A percentile compares a stretch with the other conserved stretches of the same genome.
phyloP scores from a whole-genome alignment of 495 filamentous ascomycete species.

The Tuber borchii region DNA sequence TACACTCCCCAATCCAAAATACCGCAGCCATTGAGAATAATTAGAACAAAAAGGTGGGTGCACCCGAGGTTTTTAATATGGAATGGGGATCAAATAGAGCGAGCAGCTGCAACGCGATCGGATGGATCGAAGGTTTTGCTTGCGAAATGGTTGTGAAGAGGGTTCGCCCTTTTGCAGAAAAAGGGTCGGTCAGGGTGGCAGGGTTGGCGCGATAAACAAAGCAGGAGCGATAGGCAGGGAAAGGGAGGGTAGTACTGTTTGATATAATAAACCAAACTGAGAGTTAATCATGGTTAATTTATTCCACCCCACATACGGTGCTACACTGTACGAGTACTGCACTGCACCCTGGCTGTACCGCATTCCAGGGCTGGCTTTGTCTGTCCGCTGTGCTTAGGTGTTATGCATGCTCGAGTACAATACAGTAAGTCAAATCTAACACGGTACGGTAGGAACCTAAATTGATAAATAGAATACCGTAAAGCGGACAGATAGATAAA shows the following conservation, averaged over 20 bases:
- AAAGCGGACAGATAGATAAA: neutral
- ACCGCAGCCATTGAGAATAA: neutral
- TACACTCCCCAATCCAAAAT: neutral
- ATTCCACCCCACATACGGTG: neutral
- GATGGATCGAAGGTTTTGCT: neutral
- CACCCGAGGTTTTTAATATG: neutral
- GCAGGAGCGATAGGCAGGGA: neutral
- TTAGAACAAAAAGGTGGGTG: neutral
- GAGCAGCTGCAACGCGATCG: slow-evolving; percentile 5
- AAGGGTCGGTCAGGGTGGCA: neutral
- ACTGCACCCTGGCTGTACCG: neutral
- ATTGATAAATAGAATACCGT: neutral
- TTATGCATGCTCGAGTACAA: neutral
- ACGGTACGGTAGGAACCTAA: neutral
- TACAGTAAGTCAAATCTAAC: neutral
- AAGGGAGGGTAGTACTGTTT: neutral
- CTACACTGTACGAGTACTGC: too few relatives aligned
- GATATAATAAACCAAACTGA: neutral
- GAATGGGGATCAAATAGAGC: slow-evolving; percentile 1
- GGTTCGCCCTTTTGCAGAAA: neutral
- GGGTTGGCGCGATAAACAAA: neutral
- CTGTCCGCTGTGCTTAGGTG: neutral
- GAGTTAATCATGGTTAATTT: neutral
- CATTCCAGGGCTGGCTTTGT: neutral
- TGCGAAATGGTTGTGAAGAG: neutral